phyloP scores from a whole-genome alignment of 352 stramenopile genomes.

The Pythium phragmitis region DNA sequence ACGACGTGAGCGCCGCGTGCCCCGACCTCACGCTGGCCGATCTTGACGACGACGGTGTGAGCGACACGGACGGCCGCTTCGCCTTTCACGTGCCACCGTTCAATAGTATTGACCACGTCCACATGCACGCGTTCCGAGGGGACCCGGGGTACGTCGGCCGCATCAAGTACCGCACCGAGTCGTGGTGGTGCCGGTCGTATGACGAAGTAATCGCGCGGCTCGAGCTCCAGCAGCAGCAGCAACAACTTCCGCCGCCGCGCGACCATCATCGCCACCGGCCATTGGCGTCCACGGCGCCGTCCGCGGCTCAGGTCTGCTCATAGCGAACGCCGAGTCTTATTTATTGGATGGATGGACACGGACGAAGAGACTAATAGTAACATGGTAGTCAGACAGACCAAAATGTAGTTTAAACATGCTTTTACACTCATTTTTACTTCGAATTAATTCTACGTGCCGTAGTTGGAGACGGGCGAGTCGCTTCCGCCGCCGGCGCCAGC shows the following conservation, averaged over 20 bases:
- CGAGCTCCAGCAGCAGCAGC: slow-evolving; percentile 7
- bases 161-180: slow-evolving; percentile 81
- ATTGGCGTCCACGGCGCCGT: not conserved
- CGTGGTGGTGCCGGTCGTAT: slow-evolving; percentile 83
- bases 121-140: slow-evolving; percentile 33
- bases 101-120: slow-evolving; percentile 34
- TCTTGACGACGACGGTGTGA: not conserved
- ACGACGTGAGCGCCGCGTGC: slow-evolving; percentile 1
- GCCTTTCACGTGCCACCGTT: slow-evolving; percentile 57
- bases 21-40: not conserved
- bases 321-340: not conserved
- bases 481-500: slow-evolving; percentile 25
- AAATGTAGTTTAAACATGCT: not conserved
- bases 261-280: not conserved
- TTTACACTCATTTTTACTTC: not conserved
- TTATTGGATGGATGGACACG: not conserved
- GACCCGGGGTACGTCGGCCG: slow-evolving; percentile 50
- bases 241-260: not conserved
- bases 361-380: not conserved
- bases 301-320: not conserved
- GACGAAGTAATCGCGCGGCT: slow-evolving; percentile 59
- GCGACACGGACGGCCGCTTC: slow-evolving; percentile 20
- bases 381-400: not conserved
- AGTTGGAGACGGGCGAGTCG: slow-evolving; percentile 5
- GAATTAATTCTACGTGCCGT: slow-evolving; percentile 1